Conservation (phyloP, 2,329 filamentous ascomycete species). For the Phaeoacremonium minimum region DNA sequence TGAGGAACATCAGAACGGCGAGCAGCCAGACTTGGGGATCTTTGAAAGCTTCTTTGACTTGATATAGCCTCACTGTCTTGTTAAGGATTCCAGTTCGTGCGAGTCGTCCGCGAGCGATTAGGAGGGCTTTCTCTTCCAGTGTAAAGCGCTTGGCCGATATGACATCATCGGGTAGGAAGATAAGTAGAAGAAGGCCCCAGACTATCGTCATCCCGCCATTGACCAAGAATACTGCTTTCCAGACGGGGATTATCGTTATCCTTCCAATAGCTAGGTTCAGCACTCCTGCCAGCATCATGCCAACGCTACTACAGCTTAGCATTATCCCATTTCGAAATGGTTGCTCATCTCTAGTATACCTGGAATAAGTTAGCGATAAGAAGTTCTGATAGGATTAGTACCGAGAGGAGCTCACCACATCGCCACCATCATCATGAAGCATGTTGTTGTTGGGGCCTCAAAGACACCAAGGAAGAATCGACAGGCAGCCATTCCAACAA, state of each 20-base stretch:
- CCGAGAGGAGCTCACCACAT: conserved; percentile 33
- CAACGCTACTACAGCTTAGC: conserved; percentile 34
- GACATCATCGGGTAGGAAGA: conserved; percentile 36
- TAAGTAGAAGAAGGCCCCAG: conserved; percentile 31
- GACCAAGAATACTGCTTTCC: conserved; percentile 38
- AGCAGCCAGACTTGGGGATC: conserved; percentile 40
- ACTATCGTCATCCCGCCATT: conserved; percentile 35
- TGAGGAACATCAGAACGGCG: conserved; percentile 40
- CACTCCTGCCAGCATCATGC: conserved; percentile 28
- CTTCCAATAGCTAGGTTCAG: conserved; percentile 34
- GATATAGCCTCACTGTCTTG: conserved; percentile 38
- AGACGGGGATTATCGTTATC: conserved; percentile 33
- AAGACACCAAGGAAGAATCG: conserved; percentile 42
- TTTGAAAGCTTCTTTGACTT: conserved; percentile 39
- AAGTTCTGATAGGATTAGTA: background rate
- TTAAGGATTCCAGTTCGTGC: conserved; percentile 40
- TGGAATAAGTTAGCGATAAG: conserved; percentile 4
- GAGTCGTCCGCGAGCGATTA: conserved; percentile 30
- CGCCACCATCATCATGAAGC: conserved; percentile 44
- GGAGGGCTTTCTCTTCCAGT: conserved; percentile 33
- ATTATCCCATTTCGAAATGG: conserved; percentile 40
- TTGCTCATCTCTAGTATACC: conserved; percentile 39
- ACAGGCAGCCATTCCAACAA: conserved; percentile 34
- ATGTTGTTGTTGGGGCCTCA: conserved; percentile 41
- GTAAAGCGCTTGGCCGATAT: conserved; percentile 34